Evolutionary conservation across 257 asterid species (phyloP).

Genomic region (Cordia subcordata): DNA sequence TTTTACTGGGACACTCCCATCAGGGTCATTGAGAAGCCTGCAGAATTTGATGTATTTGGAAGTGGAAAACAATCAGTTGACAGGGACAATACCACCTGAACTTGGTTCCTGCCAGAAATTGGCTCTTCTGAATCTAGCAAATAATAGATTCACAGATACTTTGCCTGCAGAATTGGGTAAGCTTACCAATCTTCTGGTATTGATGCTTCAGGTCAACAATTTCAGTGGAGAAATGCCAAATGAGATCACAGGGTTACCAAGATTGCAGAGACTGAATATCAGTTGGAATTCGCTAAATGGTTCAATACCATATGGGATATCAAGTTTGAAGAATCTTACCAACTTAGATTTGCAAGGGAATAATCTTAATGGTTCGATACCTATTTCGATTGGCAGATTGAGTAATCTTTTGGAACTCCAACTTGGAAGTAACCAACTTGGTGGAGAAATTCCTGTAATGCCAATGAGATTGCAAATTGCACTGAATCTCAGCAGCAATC

Average conservation of each 20-base stretch:
- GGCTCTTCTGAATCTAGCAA: slow-evolving; percentile 58
- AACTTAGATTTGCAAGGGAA: slow-evolving; percentile 52
- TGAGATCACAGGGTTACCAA: slow-evolving; percentile 26
- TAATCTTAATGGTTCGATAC: slow-evolving; percentile 49
- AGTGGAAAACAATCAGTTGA: slow-evolving; percentile 45
- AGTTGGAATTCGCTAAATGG: slow-evolving; percentile 54
- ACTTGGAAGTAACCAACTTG: slow-evolving; percentile 69
- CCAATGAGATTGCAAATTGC: slow-evolving; percentile 52
- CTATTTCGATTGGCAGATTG: slow-evolving; percentile 37
- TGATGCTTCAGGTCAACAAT: slow-evolving; percentile 50
- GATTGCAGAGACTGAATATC: slow-evolving; percentile 50
- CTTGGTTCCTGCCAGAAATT: slow-evolving; percentile 40
- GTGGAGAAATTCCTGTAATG: slow-evolving; percentile 49
- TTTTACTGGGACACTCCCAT: slow-evolving; percentile 43
- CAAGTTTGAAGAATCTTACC: slow-evolving; percentile 37
- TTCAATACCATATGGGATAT: slow-evolving; percentile 41
- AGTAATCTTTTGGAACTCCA: slow-evolving; percentile 48
- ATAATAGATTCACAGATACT: slow-evolving; percentile 41
- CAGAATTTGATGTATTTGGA: slow-evolving; percentile 51
- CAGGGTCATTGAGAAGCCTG: slow-evolving; percentile 30
- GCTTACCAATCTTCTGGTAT: slow-evolving; percentile 51
- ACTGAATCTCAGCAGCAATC: slow-evolving; percentile 67
- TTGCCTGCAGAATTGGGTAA: slow-evolving; percentile 41
- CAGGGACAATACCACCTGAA: slow-evolving; percentile 53
- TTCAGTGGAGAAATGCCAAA: slow-evolving; percentile 54